Base-by-base conservation (phyloP, 2,329 filamentous ascomycete genomes). In the Coniochaeta ligniaria region DNA sequence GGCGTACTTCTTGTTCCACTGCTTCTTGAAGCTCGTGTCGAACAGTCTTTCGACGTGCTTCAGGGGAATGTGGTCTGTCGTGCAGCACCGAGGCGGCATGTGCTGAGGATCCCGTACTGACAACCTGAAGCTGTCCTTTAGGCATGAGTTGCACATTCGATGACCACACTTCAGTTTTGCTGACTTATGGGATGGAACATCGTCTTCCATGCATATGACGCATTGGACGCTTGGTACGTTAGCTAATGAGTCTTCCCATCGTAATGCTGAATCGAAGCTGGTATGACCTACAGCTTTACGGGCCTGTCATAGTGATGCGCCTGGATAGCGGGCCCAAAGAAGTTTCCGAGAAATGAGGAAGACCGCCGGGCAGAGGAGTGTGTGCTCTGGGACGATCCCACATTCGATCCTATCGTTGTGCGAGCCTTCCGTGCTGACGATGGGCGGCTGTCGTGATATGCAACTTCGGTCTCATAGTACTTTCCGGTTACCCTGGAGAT, bases 31-130 rank as follows among this genome's bases (percentile, higher is more conserved):
- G 59, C 82, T 79, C 61, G 80, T 70, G 68, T 90, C 84, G 69
- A 96, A 92, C 8, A 95, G 77, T 26, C 81, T 81, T 14, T 94
- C 89, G 31, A 94, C 92, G 70, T 92, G 86, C 65, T 86, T 87
- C 7, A 92, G 76, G 0, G 89, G 85, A 61, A 96, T 96, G 66
- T 85, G 83, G 14, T 91, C 84, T 22, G 82, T 69, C 3, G 84
- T 88, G 73, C 92, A 96, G 74, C 92, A 96, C 70, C 81, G 84
- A 0, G 92, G 92, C 20, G 92, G 91, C 91, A 96, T 96, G 66
- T 91, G 87, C 62, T 86, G 83, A 1, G 90, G 86, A 70, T 96
- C 90, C 47, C 81, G 87, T 63, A 93, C 79, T 12, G 91, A 95
- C 63, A 91, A 80, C 59, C 81, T 85, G 74, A 96, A 96, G 61